These are phyloP conservation scores for Geotrichum carabidarum DNA, from an alignment of 1,139 yeast species.

Conservation along the genomic window DNA sequence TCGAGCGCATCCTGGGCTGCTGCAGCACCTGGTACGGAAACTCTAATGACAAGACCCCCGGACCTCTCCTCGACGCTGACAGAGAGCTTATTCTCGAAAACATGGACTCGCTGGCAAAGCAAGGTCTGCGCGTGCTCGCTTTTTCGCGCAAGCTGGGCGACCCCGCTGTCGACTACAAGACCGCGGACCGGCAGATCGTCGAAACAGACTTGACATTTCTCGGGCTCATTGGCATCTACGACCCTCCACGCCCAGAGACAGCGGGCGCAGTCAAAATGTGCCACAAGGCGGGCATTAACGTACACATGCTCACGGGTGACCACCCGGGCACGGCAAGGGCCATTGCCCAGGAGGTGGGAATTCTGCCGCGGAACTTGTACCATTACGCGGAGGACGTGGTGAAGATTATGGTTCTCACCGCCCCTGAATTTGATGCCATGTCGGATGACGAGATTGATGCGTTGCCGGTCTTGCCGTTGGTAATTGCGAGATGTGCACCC, in stretches of 20 bases:
- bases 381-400: conserved; percentile 60
- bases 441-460: conserved; percentile 58
- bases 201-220: conserved; percentile 55
- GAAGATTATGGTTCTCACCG: conserved; percentile 69
- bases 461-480: conserved; percentile 68
- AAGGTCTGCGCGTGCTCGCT: conserved; percentile 72
- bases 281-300: conserved; percentile 73
- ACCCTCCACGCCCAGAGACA: conserved; percentile 75
- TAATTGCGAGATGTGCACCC: conserved; percentile 82
- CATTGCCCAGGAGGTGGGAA: conserved; percentile 81
- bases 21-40: conserved; percentile 50
- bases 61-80: conserved; percentile 43
- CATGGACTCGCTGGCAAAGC: conserved; percentile 58
- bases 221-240: conserved; percentile 76
- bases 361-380: conserved; percentile 63
- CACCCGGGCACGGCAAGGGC: conserved; percentile 80
- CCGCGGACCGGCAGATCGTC: conserved; percentile 46
- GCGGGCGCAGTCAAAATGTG: conserved; percentile 62
- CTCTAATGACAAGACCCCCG: conserved; percentile 8
- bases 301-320: conserved; percentile 83
- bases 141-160: conserved; percentile 43
- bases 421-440: conserved; percentile 63
- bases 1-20: conserved; percentile 59
- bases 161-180: conserved; percentile 27
- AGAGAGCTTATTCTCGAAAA: conserved; percentile 47